These are phyloP conservation scores for Trypanosoma caninum DNA, from an alignment of 208 protist species.

Conservation along the genomic window DNA sequence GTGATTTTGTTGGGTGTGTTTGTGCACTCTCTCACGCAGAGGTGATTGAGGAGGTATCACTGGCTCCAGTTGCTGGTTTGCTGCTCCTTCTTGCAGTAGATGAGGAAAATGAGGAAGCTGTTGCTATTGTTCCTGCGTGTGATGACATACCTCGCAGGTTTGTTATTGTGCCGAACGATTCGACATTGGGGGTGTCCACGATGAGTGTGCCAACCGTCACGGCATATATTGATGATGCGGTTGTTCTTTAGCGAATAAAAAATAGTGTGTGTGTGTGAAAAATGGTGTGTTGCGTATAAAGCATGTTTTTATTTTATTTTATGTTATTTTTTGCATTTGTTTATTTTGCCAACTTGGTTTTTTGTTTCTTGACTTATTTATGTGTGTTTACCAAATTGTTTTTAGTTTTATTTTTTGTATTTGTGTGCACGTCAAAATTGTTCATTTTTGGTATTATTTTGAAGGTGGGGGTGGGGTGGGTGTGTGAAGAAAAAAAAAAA, in stretches of 20 bases:
- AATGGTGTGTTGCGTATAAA: neutral
- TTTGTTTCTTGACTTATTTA: neutral
- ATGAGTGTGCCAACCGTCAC: neutral
- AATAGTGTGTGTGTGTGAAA: slow-evolving; percentile 1
- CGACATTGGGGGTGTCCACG: neutral
- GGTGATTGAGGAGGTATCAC: slow-evolving; percentile 66
- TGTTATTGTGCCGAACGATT: slow-evolving; percentile 53
- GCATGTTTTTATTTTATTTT: neutral
- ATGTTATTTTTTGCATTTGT: no score
- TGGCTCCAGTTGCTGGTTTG: slow-evolving; percentile 69
- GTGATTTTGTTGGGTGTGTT: slow-evolving; percentile 30
- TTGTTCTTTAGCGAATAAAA: slow-evolving; percentile 34
- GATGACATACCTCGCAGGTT: slow-evolving; percentile 59
- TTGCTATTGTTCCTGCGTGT: slow-evolving; percentile 56
- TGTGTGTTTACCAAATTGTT: slow-evolving; percentile 1
- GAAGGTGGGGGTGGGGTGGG: neutral
- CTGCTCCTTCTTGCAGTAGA: slow-evolving; percentile 62
- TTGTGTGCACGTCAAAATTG: neutral
- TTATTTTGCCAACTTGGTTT: neutral
- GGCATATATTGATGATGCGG: slow-evolving; percentile 37
- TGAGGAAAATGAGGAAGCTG: slow-evolving; percentile 67
- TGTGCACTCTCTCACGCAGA: slow-evolving; percentile 79
- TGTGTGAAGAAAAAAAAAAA: neutral
- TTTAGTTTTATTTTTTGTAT: neutral
- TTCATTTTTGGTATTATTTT: neutral